Evolutionary conservation across 2,329 filamentous ascomycete genomes (phyloP).

Genomic region (Tolypocladium endophyticum): DNA sequence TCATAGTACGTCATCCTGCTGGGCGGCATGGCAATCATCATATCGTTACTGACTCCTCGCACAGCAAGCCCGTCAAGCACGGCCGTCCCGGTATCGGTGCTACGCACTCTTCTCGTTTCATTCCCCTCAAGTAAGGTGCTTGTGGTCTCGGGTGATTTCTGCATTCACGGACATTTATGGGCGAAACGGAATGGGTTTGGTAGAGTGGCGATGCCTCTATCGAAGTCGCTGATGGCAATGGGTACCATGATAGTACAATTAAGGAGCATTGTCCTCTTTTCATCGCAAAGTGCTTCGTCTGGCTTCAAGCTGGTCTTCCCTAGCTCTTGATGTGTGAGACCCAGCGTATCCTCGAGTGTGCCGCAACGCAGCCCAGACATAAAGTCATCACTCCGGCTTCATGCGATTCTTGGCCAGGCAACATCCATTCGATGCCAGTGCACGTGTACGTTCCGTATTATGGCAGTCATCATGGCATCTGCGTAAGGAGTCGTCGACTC

Average conservation of each 20-base stretch:
- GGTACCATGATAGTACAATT: constrained; percentile 34
- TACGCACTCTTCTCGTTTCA: constrained; percentile 99
- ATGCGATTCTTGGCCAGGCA: not conserved
- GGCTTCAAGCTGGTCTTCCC: not conserved
- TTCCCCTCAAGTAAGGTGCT: constrained; percentile 96
- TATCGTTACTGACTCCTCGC: constrained; percentile 34
- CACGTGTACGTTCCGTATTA: not conserved
- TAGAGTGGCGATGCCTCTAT: constrained; percentile 33
- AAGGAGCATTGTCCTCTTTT: constrained; percentile 25
- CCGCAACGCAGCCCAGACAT: not conserved
- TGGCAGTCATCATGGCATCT: too few species aligned
- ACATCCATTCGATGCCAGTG: not conserved
- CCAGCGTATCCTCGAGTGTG: not conserved
- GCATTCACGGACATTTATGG: constrained; percentile 46
- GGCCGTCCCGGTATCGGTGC: constrained; percentile 99
- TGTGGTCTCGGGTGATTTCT: constrained; percentile 40
- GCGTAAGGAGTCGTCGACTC: too few species aligned
- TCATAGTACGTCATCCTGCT: constrained; percentile 69
- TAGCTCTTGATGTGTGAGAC: not conserved
- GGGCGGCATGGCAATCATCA: not conserved
- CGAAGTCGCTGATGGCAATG: constrained; percentile 34
- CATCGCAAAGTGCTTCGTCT: constrained; percentile 4
- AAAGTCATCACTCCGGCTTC: not conserved
- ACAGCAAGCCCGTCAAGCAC: constrained; percentile 99
- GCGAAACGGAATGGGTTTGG: constrained; percentile 49